Evolutionary conservation across 2,329 filamentous ascomycete species (phyloP).

Genomic region (Colletotrichum sp.): DNA sequence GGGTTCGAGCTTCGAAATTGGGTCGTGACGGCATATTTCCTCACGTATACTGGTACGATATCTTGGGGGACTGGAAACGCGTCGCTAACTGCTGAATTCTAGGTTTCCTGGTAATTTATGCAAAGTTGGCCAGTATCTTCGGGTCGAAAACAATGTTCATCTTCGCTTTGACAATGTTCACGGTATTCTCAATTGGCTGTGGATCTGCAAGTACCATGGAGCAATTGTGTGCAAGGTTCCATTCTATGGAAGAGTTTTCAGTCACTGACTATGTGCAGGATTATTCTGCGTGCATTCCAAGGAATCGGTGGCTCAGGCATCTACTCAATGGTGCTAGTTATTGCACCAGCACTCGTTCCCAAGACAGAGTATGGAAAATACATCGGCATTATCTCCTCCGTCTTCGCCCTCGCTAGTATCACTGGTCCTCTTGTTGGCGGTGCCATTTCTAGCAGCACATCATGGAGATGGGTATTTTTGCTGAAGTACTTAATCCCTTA

Average conservation of each 20-base stretch:
- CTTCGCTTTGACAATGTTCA: conserved; percentile 39
- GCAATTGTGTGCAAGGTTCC: conserved; percentile 28
- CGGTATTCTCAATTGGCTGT: conserved; percentile 44
- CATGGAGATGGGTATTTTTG: conserved; percentile 53
- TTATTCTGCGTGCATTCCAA: not conserved
- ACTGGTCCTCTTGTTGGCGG: conserved; percentile 50
- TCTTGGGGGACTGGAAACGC: not conserved
- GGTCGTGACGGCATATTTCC: conserved; percentile 53
- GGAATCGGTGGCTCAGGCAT: not conserved
- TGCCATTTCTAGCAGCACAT: conserved; percentile 40
- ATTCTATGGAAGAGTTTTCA: not conserved
- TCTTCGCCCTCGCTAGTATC: conserved; percentile 44
- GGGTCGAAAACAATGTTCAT: conserved; percentile 42
- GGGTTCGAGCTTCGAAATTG: conserved; percentile 42
- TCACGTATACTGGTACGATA: conserved; percentile 49
- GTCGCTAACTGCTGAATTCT: not conserved
- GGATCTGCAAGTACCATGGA: conserved; percentile 38
- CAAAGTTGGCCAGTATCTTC: conserved; percentile 50
- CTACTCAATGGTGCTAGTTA: not conserved
- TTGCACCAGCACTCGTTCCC: conserved; percentile 39
- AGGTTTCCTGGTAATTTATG: conserved; percentile 30
- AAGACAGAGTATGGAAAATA: conserved; percentile 34
- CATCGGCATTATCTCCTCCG: conserved; percentile 37
- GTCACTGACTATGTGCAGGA: not conserved
- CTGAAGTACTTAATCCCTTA: not conserved